phyloP scores from a whole-genome alignment of 495 filamentous ascomycete genomes.

The Astrothelium subdiscretum region DNA sequence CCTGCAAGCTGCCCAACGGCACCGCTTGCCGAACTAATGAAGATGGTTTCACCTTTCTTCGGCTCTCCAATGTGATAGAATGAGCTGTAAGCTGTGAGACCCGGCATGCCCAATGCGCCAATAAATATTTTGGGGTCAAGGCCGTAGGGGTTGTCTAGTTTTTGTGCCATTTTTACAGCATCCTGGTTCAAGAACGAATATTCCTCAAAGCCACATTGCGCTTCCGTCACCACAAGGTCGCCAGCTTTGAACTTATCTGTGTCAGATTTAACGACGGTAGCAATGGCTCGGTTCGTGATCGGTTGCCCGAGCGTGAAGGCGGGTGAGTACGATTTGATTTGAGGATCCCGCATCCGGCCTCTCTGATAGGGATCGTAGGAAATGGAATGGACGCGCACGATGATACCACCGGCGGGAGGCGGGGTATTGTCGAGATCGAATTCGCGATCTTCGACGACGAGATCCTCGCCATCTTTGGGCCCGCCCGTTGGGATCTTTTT shows the following conservation, averaged over 20 bases:
- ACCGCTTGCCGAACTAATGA: slow-evolving; percentile 69
- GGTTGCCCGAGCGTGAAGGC: slow-evolving; percentile 30
- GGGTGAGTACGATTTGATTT: slow-evolving; percentile 28
- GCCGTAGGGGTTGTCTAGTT: slow-evolving; percentile 47
- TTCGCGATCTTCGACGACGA: slow-evolving; percentile 51
- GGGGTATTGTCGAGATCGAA: slow-evolving; percentile 56
- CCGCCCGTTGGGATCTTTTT: slow-evolving; percentile 54
- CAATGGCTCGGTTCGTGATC: slow-evolving; percentile 28
- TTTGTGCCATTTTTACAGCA: slow-evolving; percentile 6
- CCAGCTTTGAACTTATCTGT: slow-evolving; percentile 25
- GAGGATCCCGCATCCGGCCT: slow-evolving; percentile 40
- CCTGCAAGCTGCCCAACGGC: slow-evolving; percentile 80
- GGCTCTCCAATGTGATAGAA: slow-evolving; percentile 77
- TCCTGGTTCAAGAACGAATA: slow-evolving; percentile 22
- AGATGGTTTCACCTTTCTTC: slow-evolving; percentile 81
- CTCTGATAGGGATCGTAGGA: slow-evolving; percentile 88
- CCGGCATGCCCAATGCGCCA: slow-evolving; percentile 78
- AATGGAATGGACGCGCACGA: slow-evolving; percentile 59
- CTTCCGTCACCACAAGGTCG: slow-evolving; percentile 16
- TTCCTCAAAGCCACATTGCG: slow-evolving; percentile 17
- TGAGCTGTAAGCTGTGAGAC: slow-evolving; percentile 69
- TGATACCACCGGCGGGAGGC: slow-evolving; percentile 53
- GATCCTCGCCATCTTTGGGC: slow-evolving; percentile 62
- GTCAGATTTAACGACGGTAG: slow-evolving; percentile 25
- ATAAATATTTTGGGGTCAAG: slow-evolving; percentile 54